phyloP scores from a whole-genome alignment of 106 monocot genomes.

The Apostasia ramifera region DNA sequence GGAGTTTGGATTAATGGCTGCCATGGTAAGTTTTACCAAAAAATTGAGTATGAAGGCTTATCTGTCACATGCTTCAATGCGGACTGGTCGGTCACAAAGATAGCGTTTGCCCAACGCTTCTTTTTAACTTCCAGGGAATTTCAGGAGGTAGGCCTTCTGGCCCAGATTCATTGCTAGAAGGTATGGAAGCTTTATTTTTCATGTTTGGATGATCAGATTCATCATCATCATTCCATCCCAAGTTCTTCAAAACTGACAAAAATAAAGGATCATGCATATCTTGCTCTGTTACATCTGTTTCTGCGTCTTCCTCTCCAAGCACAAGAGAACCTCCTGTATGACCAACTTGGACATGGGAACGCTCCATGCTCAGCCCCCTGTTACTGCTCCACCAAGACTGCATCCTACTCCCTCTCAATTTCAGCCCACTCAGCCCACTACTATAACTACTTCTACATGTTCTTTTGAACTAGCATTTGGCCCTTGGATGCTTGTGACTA shows the following conservation, averaged over 20 bases:
- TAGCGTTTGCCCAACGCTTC: no score
- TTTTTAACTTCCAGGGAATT: conserved; percentile 13
- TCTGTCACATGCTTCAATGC: no score
- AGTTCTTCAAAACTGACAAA: conserved; percentile 62
- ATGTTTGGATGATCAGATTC: conserved; percentile 22
- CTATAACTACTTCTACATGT: no score
- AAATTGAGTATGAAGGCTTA: no score
- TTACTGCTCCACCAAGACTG: no score
- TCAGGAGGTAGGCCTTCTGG: conserved; percentile 12
- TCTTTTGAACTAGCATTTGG: no score
- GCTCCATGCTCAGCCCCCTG: conserved; percentile 13
- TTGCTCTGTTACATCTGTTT: conserved; percentile 75
- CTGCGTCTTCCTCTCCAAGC: conserved; percentile 21
- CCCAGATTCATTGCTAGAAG: conserved; percentile 1
- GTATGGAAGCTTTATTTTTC: conserved; percentile 10
- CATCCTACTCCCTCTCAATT: no score
- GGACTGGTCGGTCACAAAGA: no score
- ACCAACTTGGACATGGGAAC: conserved; percentile 8
- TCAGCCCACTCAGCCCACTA: no score
- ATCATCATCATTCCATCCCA: conserved; percentile 84
- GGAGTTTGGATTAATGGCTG: no score
- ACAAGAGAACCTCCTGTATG: conserved; percentile 14
- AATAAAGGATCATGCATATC: conserved; percentile 85
- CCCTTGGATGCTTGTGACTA: no score
- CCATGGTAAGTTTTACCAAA: no score